Base-by-base conservation (phyloP, 164 flowering plant genomes). In the Vitis riparia region DNA sequence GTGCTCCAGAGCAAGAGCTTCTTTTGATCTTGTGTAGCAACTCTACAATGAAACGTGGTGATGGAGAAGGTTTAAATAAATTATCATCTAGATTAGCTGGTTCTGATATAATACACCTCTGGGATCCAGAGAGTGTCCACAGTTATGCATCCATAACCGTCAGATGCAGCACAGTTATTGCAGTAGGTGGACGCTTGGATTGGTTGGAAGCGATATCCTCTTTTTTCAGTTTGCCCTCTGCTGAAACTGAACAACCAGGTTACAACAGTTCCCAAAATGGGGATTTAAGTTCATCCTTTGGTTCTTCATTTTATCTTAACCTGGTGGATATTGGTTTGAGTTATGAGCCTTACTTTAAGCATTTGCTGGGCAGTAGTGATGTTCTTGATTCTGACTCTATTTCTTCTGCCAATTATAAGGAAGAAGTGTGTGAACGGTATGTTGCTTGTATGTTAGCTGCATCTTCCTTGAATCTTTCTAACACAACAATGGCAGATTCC, bases 61-160 rank as follows among this genome's bases (percentile, higher is more conserved):
- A 88, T 82, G 99, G 99, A 63, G 91, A 84, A 76, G 97, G 98
- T 78, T 86, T 93, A 68, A 96, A 96, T 86, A 88, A 83, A 17
- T 80, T 93, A 44, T 91, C 97, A 56, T 82, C 85, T 71, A 83
- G 89, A 70, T 67, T 80, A 67, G 91, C 97, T 72, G 99, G 98
- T 53, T 83, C 82, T 62, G 84, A 87, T 75, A 83, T 91, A 63
- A 67, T 86, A 37, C 75, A 85, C 76, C 67, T 93, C 47, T 71
- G 76, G 77, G 90, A 93, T 56, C 92, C 95, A 67, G 76, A 80
- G 67, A 73, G 59, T 55, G 67, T 51, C 30, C 78, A 79, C 71
- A 84, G 67, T 74, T 81, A 63, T 51, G 81, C 82, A 58, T 83
- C 92, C 17, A 56, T 91, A 69, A 80, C 87, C 69, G 71, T 96